These are phyloP conservation scores for Auxenochlorella pyrenoidosa DNA, from an alignment of 139 green algal species.

Conservation along the genomic window DNA sequence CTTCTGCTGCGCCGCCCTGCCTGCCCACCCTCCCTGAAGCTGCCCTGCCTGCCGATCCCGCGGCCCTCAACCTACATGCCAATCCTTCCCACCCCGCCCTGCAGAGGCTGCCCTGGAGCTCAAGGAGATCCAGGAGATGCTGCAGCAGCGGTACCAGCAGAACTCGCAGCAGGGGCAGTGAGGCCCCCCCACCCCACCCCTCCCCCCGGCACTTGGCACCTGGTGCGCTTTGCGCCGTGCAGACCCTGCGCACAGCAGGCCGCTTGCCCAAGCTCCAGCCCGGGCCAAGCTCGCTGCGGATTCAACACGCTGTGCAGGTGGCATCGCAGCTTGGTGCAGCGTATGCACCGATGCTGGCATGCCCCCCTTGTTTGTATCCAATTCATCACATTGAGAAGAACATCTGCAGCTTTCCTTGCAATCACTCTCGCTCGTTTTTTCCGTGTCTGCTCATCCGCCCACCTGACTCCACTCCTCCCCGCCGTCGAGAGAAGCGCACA, in stretches of 20 bases:
- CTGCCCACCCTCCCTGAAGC: too few relatives aligned
- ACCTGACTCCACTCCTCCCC: not conserved
- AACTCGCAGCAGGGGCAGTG: not conserved
- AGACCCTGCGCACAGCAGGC: too few relatives aligned
- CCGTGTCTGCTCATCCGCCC: not conserved
- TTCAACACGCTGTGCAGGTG: too few relatives aligned
- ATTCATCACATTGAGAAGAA: not conserved
- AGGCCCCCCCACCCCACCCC: not conserved
- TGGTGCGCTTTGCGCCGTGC: too few relatives aligned
- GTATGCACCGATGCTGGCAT: not conserved
- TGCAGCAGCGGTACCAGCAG: constrained; percentile 14
- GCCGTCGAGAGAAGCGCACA: not conserved
- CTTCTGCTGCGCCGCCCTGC: not conserved
- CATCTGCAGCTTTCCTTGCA: not conserved
- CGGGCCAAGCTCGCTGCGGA: too few relatives aligned
- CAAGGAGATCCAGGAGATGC: constrained; percentile 15
- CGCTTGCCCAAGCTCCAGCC: too few relatives aligned
- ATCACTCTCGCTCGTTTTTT: not conserved
- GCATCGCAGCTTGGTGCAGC: not conserved
- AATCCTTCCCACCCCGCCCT: not conserved
- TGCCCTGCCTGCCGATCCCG: not conserved
- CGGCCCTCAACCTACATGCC: too few relatives aligned
- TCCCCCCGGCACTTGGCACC: too few relatives aligned
- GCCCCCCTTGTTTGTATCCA: not conserved
- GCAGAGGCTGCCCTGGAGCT: constrained; percentile 18